These are phyloP conservation scores for Capronia coronata DNA, from an alignment of 2,329 filamentous ascomycete species.

Conservation along the genomic window DNA sequence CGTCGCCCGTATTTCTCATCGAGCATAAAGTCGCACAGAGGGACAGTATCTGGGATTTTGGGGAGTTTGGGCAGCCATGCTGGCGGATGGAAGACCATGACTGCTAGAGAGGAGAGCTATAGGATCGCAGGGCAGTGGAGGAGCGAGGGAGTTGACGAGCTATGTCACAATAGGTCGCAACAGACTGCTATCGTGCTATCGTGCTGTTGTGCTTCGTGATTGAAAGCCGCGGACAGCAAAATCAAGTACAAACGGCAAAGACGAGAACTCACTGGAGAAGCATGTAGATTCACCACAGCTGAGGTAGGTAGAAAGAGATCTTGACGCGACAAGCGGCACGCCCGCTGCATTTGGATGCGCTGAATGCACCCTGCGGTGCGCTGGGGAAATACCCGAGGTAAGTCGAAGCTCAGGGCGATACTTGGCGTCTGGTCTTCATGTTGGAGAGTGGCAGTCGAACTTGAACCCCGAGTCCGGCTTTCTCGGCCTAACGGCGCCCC, in stretches of 20 bases:
- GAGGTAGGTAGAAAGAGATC: background rate
- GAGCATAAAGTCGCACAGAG: conserved; percentile 70
- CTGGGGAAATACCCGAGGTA: background rate
- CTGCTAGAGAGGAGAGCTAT: conserved; percentile 4
- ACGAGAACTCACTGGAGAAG: background rate
- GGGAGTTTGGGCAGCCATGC: conserved; percentile 36
- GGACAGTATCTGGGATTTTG: conserved; percentile 65
- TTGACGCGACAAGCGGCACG: background rate
- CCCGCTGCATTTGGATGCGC: background rate
- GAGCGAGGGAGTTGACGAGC: background rate
- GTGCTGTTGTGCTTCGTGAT: background rate
- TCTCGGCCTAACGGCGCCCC: no score
- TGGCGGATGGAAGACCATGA: conserved; percentile 44
- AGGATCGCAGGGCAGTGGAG: background rate
- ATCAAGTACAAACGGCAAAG: background rate
- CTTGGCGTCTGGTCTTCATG: no score
- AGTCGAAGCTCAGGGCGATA: no score
- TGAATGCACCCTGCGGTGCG: background rate
- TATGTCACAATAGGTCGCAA: background rate
- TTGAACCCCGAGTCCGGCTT: no score
- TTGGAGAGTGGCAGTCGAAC: no score
- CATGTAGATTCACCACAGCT: no score
- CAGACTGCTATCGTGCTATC: background rate
- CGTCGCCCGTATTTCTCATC: conserved; percentile 63
- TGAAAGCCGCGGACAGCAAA: background rate